Conservation (phyloP, 2,329 filamentous ascomycete genomes). For the Cadophora malorum region DNA sequence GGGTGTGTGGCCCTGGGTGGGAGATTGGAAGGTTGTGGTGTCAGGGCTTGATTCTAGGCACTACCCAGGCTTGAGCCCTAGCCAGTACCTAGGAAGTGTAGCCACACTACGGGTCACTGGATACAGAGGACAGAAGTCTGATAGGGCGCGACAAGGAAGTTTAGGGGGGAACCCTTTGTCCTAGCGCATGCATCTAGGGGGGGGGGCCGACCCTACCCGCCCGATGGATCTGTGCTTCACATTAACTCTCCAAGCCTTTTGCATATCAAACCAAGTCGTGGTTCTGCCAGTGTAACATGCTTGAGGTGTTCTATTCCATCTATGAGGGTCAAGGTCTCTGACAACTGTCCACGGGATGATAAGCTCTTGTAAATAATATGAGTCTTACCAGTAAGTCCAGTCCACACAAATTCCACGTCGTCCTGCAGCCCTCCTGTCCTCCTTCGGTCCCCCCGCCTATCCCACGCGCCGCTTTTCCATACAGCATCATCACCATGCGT, state of each 20-base stretch:
- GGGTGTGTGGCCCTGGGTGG: not conserved
- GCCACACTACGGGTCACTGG: not conserved
- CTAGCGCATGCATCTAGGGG: not conserved
- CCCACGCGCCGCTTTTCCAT: conserved; percentile 24
- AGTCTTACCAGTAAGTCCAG: not conserved
- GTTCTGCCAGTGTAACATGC: no score
- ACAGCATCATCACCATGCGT: conserved; percentile 9
- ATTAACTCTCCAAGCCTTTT: not conserved
- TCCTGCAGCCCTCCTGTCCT: conserved; percentile 16
- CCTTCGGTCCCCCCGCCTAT: conserved; percentile 22
- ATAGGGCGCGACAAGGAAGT: not conserved
- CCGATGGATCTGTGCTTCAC: conserved; percentile 3
- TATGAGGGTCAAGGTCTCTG: not conserved
- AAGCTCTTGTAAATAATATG: not conserved
- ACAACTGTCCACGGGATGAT: not conserved
- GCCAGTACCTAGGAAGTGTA: not conserved
- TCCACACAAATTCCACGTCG: conserved; percentile 3
- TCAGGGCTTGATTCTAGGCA: not conserved
- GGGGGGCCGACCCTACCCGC: conserved; percentile 2
- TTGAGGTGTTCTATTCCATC: no score
- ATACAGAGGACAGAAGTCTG: not conserved
- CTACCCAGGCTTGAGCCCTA: not conserved
- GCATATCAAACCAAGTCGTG: no score
- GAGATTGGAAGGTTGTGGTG: conserved; percentile 4
- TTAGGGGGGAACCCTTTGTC: not conserved